Base-by-base conservation (phyloP, 208 protist species). In the Blechomonas ayalai region DNA sequence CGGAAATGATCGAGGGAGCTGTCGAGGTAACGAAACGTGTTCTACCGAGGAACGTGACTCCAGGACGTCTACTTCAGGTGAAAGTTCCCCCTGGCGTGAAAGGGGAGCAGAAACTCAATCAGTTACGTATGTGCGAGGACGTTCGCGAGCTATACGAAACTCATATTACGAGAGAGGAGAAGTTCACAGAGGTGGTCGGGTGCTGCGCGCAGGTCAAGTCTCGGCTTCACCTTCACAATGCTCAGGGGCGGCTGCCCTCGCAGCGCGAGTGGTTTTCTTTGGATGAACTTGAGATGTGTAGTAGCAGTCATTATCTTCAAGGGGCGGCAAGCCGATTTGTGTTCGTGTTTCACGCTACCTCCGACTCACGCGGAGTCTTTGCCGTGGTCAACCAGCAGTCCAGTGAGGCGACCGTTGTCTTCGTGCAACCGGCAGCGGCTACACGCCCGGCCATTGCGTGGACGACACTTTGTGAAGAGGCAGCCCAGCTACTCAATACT, bases 341-440 rank as follows among this genome's bases (percentile, higher is more conserved):
- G 9, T 95, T 95, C 51, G 31, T 95, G 24, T 91, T 87, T 52
- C 87, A 91, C 52, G 67, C 59, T 28, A 67, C 58, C 20, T 37
- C 51, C 9, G 79, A 86, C 26, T 73, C 75, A 15, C 76, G 82
- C 28, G 82, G 82, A 20, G 41, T 90, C 6, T 7, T 95, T 22
- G 82, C 67, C 16, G 54, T 86, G 12, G 65, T 87, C 6, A 81
- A 80, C 62, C 73, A 57, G 22, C 62, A 76, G 20, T 58, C 76
- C 0, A 60, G 62, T 20, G 57, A 48, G 2, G 82, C 67, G 16
- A 24, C 75, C 1, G 71, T 89, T 7, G 69, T 92, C 20, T 72
- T 90, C 52, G 40, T 95, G 13, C 87, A 95, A 49, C 68, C 87
- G 9, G 72, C 81, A 6, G 73, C 74, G 32, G 82, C 80, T 2